Conservation (phyloP, 1,284 basidiomycete species). For the Apiotrichum gracile region DNA sequence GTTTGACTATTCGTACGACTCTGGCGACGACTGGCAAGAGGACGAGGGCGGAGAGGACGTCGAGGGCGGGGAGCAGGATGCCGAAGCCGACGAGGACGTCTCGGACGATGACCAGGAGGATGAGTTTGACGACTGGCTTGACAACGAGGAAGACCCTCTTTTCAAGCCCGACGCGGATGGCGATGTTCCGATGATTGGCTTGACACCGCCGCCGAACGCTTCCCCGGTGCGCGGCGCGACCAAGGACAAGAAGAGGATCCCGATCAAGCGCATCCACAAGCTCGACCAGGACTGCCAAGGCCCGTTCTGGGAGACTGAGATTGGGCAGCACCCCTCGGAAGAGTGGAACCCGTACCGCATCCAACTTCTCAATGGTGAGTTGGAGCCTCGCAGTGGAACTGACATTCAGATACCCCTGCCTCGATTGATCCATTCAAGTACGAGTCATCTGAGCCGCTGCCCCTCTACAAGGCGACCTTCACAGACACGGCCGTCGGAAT, state of each 20-base stretch:
- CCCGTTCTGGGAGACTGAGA: conserved; percentile 39
- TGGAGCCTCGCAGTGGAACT: background rate
- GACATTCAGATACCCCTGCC: conserved; percentile 35
- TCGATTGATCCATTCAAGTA: conserved; percentile 44
- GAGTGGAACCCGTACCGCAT: conserved; percentile 40
- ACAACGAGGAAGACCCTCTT: conserved; percentile 20
- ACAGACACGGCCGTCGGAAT: conserved; percentile 28
- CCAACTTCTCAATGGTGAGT: conserved; percentile 44
- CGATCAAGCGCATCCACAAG: conserved; percentile 39
- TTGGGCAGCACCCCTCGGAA: conserved; percentile 29
- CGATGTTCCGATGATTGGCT: conserved; percentile 36
- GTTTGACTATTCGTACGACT: conserved; percentile 47
- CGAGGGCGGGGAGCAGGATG: conserved; percentile 25
- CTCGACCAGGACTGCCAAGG: conserved; percentile 41
- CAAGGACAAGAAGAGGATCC: conserved; percentile 29
- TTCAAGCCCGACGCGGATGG: conserved; percentile 29
- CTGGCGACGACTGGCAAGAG: conserved; percentile 46
- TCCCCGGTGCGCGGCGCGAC: conserved; percentile 24
- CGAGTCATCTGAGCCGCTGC: conserved; percentile 23
- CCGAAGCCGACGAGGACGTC: conserved; percentile 29
- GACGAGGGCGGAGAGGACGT: conserved; percentile 44
- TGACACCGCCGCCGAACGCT: conserved; percentile 13
- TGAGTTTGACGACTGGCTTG: conserved; percentile 45
- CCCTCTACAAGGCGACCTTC: conserved; percentile 27
- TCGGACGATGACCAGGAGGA: conserved; percentile 26